Evolutionary conservation across 805 yeast species (phyloP).

Genomic region (Saturnispora gosingensis): DNA sequence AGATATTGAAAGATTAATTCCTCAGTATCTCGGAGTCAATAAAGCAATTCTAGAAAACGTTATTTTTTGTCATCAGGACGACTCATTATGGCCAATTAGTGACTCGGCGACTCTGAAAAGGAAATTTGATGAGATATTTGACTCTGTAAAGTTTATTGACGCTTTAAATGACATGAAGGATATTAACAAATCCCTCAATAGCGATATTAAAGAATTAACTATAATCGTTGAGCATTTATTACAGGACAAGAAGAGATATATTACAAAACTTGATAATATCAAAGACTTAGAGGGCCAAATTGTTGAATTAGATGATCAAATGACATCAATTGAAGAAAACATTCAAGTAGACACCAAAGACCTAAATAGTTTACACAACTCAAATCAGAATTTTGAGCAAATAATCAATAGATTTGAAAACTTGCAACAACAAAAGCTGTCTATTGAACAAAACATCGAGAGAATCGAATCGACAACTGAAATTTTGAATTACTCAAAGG

Average conservation of each 20-base stretch:
- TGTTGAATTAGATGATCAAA: constrained; percentile 37
- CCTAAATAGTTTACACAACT: constrained; percentile 55
- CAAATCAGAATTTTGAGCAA: constrained; percentile 76
- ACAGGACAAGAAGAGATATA: constrained; percentile 66
- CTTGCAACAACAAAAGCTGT: constrained; percentile 37
- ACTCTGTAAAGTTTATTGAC: constrained; percentile 86
- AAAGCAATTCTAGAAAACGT: constrained; percentile 84
- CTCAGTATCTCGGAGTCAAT: constrained; percentile 79
- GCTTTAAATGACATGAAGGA: constrained; percentile 72
- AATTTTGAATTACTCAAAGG: constrained; percentile 35
- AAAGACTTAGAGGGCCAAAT: constrained; percentile 35
- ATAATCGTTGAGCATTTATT: constrained; percentile 72
- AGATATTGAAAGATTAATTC: constrained; percentile 76
- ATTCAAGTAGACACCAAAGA: constrained; percentile 47
- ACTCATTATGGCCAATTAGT: constrained; percentile 89
- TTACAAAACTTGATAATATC: constrained; percentile 42
- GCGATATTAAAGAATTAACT: constrained; percentile 65
- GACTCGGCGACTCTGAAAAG: constrained; percentile 87
- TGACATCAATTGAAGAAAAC: constrained; percentile 38
- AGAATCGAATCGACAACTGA: constrained; percentile 42
- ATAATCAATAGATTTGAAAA: constrained; percentile 56
- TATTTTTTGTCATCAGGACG: constrained; percentile 96
- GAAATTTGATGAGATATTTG: constrained; percentile 92
- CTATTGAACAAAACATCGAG: constrained; percentile 41
- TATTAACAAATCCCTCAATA: constrained; percentile 66